Percentiles rank a stretch among this genome's conserved stretches.
phyloP scores from a whole-genome alignment of 306 rosid species.

The Lathyrus oleraceus region DNA sequence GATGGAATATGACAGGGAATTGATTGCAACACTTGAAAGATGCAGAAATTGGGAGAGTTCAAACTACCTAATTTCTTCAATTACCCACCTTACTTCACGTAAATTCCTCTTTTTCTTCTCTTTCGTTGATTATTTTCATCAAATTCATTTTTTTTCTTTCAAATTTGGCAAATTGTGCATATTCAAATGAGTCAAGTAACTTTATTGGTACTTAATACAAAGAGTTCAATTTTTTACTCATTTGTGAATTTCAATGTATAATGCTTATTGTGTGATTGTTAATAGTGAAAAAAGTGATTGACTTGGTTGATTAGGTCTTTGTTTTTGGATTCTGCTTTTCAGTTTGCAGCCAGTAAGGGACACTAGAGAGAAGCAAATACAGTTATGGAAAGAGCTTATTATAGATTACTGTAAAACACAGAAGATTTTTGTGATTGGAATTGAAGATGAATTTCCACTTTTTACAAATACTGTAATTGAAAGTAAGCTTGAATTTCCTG shows the following conservation, averaged over 20 bases:
- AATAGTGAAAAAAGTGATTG: neutral
- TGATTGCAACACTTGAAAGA: constrained; percentile 32
- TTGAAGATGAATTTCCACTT: constrained; percentile 79
- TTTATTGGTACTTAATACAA: neutral
- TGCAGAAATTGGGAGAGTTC: constrained; percentile 93
- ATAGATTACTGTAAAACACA: constrained; percentile 76
- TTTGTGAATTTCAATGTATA: neutral
- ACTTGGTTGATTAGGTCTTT: constrained; percentile 28
- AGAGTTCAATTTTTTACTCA: neutral
- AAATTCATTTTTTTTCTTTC: neutral
- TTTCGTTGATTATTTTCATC: no score
- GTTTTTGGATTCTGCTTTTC: constrained; percentile 37
- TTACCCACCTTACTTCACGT: constrained; percentile 96
- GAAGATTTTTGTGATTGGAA: constrained; percentile 69
- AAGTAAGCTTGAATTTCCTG: constrained; percentile 58
- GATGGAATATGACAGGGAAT: neutral
- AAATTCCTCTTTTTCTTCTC: constrained; percentile 30
- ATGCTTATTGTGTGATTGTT: constrained; percentile 25
- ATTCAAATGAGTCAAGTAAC: neutral
- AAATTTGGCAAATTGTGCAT: neutral
- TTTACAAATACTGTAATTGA: constrained; percentile 79
- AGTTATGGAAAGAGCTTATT: constrained; percentile 90
- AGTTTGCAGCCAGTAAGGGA: constrained; percentile 94
- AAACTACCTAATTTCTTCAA: constrained; percentile 93
- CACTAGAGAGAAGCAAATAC: constrained; percentile 86